Evolutionary conservation across 1,139 yeast species (phyloP).

Genomic region (Saccharomyces hybrid): DNA sequence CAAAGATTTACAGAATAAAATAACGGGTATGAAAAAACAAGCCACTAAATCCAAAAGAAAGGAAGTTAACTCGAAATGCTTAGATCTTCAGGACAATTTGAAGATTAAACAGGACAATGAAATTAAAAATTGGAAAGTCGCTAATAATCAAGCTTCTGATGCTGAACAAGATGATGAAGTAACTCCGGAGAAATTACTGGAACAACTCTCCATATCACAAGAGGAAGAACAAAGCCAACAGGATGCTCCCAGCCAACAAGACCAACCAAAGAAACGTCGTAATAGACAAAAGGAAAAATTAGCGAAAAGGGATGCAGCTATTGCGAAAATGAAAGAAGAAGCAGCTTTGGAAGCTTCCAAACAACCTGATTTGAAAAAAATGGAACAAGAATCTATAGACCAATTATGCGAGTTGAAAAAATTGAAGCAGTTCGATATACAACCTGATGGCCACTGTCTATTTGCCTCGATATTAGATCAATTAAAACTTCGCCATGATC

Average conservation of each 20-base stretch:
- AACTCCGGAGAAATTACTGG: conserved; percentile 61
- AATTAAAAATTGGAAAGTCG: conserved; percentile 26
- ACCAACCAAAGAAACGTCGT: conserved; percentile 40
- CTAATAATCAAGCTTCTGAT: conserved; percentile 9
- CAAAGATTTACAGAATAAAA: conserved; percentile 55
- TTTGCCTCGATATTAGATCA: conserved; percentile 85
- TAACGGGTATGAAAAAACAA: conserved; percentile 74
- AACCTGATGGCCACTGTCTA: conserved; percentile 92
- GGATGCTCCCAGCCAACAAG: conserved; percentile 2
- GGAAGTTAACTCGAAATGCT: conserved; percentile 47
- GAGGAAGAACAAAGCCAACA: conserved; percentile 13
- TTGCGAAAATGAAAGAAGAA: conserved; percentile 53
- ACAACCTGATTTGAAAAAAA: conserved; percentile 58
- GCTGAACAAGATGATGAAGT: conserved; percentile 37
- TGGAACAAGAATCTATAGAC: conserved; percentile 64
- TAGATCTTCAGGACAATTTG: conserved; percentile 50
- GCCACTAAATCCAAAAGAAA: conserved; percentile 75
- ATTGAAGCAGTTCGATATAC: conserved; percentile 54
- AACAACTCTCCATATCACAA: conserved; percentile 41
- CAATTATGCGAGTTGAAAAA: conserved; percentile 43
- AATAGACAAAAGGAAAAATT: conserved; percentile 82
- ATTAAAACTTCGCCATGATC: conserved; percentile 42
- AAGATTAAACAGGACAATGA: conserved; percentile 49
- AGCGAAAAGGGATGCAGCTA: conserved; percentile 67
- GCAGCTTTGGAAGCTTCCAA: conserved; percentile 65